Conservation (phyloP, 345 rosid genomes). For the Lenwebbia sp. region DNA sequence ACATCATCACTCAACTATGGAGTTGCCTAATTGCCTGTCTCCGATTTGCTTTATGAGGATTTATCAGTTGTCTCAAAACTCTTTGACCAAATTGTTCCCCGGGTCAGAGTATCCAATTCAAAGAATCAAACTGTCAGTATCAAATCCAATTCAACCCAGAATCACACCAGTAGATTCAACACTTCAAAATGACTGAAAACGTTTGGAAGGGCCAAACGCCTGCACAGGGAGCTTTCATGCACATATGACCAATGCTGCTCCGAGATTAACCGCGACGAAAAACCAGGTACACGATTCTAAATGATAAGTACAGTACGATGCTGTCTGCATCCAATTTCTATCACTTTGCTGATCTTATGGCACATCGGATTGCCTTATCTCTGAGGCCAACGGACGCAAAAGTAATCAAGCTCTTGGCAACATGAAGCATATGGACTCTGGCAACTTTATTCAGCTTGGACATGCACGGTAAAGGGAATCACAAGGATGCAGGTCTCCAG, state of each 20-base stretch:
- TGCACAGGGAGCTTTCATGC: background rate
- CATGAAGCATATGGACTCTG: background rate
- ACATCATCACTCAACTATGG: background rate
- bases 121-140: background rate
- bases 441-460: background rate
- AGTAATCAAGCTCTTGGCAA: background rate
- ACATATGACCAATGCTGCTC: background rate
- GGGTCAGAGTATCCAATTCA: background rate
- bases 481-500: conserved; percentile 35
- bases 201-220: background rate
- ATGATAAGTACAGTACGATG: background rate
- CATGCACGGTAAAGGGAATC: background rate
- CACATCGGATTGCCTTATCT: background rate
- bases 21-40: too few species aligned
- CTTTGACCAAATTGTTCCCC: too few species aligned
- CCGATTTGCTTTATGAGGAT: too few species aligned
- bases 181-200: background rate
- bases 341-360: background rate
- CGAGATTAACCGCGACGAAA: background rate
- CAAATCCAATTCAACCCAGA: background rate
- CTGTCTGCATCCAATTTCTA: background rate
- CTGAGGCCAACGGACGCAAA: background rate
- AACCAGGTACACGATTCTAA: background rate
- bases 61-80: too few species aligned
- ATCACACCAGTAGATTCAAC: background rate